Percentiles rank a stretch among this genome's conserved stretches.
Evolutionary conservation across 257 asterid genomes (phyloP).

Genomic region (Scutellaria baicalensis): DNA sequence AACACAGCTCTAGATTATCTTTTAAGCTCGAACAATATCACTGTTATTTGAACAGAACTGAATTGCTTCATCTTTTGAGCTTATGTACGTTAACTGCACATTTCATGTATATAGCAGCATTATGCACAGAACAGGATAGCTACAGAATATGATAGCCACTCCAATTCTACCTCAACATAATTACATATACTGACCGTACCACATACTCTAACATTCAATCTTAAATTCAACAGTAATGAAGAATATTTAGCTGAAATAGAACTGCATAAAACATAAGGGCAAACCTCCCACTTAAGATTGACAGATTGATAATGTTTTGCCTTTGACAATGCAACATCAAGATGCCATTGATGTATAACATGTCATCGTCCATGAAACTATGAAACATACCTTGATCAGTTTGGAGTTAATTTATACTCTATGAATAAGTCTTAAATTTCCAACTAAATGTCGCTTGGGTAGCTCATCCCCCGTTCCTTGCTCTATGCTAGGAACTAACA

Average conservation of each 20-base stretch:
- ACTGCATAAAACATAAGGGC: not conserved
- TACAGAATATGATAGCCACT: not conserved
- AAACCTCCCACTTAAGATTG: not conserved
- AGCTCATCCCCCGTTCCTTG: not conserved
- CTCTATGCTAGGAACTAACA: not conserved
- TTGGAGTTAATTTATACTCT: no score
- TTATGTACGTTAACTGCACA: not conserved
- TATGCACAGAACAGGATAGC: not conserved
- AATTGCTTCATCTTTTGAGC: not conserved
- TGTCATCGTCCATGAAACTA: not conserved
- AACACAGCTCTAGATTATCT: not conserved
- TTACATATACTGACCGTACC: not conserved
- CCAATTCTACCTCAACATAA: not conserved
- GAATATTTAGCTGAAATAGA: not conserved
- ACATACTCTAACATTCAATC: not conserved
- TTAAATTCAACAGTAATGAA: not conserved
- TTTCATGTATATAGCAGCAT: not conserved
- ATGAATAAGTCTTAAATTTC: not conserved
- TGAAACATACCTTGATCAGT: not conserved
- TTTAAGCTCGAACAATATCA: not conserved
- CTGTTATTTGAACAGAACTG: not conserved
- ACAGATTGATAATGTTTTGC: not conserved
- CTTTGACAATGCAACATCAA: not conserved
- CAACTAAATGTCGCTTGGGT: not conserved
- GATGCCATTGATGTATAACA: not conserved